Conservation (phyloP, 2,329 filamentous ascomycete species). For the Taxawa tesnikishii region DNA sequence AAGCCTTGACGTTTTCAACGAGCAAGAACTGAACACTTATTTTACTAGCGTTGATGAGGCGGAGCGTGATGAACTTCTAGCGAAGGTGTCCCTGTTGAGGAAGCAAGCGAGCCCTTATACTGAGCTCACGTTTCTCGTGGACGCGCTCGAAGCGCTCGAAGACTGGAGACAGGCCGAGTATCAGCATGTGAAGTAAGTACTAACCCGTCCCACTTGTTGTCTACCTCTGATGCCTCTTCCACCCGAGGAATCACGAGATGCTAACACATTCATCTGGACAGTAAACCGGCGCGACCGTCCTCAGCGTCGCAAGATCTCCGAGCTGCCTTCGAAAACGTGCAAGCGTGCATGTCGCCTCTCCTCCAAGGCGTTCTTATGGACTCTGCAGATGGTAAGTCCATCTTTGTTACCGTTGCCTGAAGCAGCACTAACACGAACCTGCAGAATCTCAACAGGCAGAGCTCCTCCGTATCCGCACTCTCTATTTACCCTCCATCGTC, state of each 20-base stretch:
- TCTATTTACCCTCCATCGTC: conserved; percentile 76
- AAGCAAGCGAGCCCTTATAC: conserved; percentile 24
- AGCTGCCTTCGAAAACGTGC: conserved; percentile 25
- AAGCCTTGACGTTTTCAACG: conserved; percentile 23
- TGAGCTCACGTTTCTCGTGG: conserved; percentile 30
- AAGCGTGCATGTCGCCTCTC: conserved; percentile 24
- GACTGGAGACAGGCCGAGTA: conserved; percentile 31
- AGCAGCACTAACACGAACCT: conserved; percentile 1
- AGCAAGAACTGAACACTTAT: too few relatives aligned
- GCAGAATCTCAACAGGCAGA: conserved; percentile 46
- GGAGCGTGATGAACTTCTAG: conserved; percentile 9
- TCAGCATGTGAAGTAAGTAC: conserved; percentile 16
- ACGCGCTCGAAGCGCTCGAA: conserved; percentile 27
- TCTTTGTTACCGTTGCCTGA: not conserved
- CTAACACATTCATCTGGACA: too few relatives aligned
- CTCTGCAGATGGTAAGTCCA: conserved; percentile 12
- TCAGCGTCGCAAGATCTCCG: conserved; percentile 18
- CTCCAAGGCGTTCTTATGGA: conserved; percentile 19
- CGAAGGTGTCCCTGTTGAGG: conserved; percentile 12
- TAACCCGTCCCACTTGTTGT: not conserved
- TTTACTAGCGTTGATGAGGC: too few relatives aligned
- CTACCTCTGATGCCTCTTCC: too few relatives aligned
- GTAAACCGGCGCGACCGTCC: conserved; percentile 9
- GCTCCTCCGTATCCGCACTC: conserved; percentile 53
- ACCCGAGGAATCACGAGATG: too few relatives aligned